Evolutionary conservation across 2,329 filamentous ascomycete genomes (phyloP).

Genomic region (Emergomyces africanus): DNA sequence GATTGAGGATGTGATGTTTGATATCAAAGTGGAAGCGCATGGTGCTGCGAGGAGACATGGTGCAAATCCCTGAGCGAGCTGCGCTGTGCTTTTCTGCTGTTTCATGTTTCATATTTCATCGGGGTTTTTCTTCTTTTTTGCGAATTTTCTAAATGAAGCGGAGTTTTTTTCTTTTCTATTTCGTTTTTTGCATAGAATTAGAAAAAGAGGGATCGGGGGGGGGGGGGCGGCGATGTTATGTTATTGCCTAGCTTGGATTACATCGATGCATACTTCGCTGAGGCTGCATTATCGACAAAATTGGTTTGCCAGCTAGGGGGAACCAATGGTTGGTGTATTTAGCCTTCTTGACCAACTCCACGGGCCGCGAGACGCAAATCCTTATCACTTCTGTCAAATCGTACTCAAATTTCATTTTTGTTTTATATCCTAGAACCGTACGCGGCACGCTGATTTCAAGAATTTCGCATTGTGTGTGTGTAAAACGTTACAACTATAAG

Average conservation of each 20-base stretch:
- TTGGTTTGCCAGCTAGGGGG: not conserved
- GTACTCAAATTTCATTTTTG: too few relatives aligned
- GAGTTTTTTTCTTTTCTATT: not conserved
- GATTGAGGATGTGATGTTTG: conserved; percentile 67
- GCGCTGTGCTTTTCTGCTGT: not conserved
- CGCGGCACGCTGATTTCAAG: too few relatives aligned
- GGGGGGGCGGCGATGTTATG: not conserved
- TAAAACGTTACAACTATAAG: too few relatives aligned
- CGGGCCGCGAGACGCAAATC: too few relatives aligned
- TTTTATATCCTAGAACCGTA: too few relatives aligned
- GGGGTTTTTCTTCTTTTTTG: not conserved
- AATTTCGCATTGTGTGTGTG: too few relatives aligned
- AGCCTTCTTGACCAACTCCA: too few relatives aligned
- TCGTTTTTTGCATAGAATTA: not conserved
- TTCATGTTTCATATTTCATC: not conserved
- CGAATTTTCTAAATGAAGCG: not conserved
- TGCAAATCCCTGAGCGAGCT: not conserved
- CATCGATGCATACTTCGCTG: not conserved
- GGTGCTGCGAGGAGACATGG: conserved; percentile 48
- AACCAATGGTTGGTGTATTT: not conserved
- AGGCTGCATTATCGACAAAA: not conserved
- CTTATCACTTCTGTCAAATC: too few relatives aligned
- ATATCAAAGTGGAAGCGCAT: conserved; percentile 61
- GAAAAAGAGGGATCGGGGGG: too few relatives aligned
- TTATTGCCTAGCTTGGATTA: not conserved